Base-by-base conservation (phyloP, 257 asterid genomes). In the Ophiorrhiza pumila region DNA sequence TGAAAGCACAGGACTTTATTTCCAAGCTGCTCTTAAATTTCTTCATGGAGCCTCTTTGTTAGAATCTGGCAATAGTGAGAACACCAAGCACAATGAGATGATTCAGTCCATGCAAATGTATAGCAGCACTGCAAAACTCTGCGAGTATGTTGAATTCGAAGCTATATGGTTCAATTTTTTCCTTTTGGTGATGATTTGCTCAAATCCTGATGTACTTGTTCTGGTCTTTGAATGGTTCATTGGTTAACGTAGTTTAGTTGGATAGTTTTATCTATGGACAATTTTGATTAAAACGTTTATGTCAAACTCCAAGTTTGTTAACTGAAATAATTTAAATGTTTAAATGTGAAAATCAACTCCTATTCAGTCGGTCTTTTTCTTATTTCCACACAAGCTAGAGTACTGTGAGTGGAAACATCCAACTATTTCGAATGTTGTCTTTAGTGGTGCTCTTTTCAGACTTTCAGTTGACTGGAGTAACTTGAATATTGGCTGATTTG, bases 71-170 rank as follows among this genome's bases (percentile, higher is more conserved):
- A 86, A 81, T 79, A 86, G 82, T 71, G 98, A 92, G 73, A 89
- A 81, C 78, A 70, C 86, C 53, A 95, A 90, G 84, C 89, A 90
- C 57, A 88, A 81, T 60, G 98, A 95, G 62, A 72, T 83, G 81
- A 78, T 80, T 87, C 94, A 85, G 84, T 85, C 98, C 57, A 74
- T 83, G 80, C 94, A 92, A 63, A 86, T 95, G 70, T 92, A 95
- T 73, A 88, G 97, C 77, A 88, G 91, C 90, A 95, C 99, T 15
- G 99, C 99, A 67, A 92, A 92, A 79, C 90, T 95, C 71, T 92
- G 96, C 97, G 97, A 89, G 99, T 95, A 83, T 84, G 99, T 83
- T 74, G 52, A 75, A 53, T 49, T 18, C 39, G 15, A 20, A 60
- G 34, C 69, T 29, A 49, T 68, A 11, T 25, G 50, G 56, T n/a